Base-by-base conservation (phyloP, 2,329 filamentous ascomycete species). In the Phialocephala subalpina region DNA sequence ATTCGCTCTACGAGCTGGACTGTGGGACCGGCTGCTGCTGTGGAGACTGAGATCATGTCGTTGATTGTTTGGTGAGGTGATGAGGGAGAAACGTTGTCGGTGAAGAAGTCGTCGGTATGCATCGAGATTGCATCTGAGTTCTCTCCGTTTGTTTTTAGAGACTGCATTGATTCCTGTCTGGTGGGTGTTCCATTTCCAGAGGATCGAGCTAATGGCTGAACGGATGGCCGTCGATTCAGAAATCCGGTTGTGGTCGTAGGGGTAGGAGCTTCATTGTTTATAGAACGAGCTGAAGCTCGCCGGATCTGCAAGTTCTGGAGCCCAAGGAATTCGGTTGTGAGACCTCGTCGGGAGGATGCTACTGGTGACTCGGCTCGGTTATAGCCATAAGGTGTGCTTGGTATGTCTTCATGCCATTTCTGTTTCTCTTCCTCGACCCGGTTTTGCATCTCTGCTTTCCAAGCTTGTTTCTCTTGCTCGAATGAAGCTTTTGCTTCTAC, bases 1-100 rank as follows among this genome's bases (percentile, higher is more conserved):
- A 99, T 97, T 61, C 95, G 88, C 80, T 98, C 96, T 18, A 99
- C 94, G 0, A 99, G 87, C 79, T 98, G 95, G 1, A 99, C 95
- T 0, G 92, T 95, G 0, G 96, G 96, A 0, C 96, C 96, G 0
- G 95, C 94, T 0, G 90, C 95, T 9, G 93, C 91, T 0, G 95
- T 97, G 0, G 94, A 97, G 7, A 93, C 92, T 1, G 93, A 97
- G 35, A 96, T 87, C 82, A 97, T 91, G 74, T 97, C 94, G 72
- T 94, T 91, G 66, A 92, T 86, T 7, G 91, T 88, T 65, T 90
- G 89, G 45, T 88, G 88, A 0, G 90, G 90, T 2, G 88, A 91
- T 0, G 84, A 85, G 1, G 83, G 81, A 18, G 80, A 83, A 58
- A 87, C 86, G 27, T 84, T 78, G n/a, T 82, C 83, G 49, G 87